Evolutionary conservation across 768 basidiomycete genomes (phyloP).

Genomic region (Terana coerulea): DNA sequence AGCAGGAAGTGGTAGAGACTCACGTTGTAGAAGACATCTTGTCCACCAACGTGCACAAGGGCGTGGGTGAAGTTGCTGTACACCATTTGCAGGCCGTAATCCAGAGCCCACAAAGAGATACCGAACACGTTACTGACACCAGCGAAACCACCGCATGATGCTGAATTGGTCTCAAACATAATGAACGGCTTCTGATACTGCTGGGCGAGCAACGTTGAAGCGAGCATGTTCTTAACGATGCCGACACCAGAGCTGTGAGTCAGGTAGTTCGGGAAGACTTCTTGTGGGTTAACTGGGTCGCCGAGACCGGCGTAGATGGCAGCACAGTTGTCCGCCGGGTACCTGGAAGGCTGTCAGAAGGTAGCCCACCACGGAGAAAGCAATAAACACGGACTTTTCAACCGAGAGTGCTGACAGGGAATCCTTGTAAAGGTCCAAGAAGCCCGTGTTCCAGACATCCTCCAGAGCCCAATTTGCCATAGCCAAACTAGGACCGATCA

Average conservation of each 20-base stretch:
- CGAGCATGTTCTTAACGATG: slow-evolving; percentile 51
- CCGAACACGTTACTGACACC: slow-evolving; percentile 57
- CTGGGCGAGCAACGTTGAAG: slow-evolving; percentile 40
- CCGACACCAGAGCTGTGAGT: slow-evolving; percentile 50
- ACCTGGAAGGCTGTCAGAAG: slow-evolving; percentile 37
- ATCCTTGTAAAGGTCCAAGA: slow-evolving; percentile 39
- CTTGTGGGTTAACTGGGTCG: slow-evolving; percentile 37
- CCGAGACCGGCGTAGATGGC: slow-evolving; percentile 43
- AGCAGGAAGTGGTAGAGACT: slow-evolving; percentile 25
- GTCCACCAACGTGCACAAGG: slow-evolving; percentile 54
- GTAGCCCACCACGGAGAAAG: no score
- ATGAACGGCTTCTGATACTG: slow-evolving; percentile 39
- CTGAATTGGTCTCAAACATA: slow-evolving; percentile 59
- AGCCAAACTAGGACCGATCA: slow-evolving; percentile 63
- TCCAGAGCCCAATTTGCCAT: slow-evolving; percentile 42
- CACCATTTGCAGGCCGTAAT: slow-evolving; percentile 52
- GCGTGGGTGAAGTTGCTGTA: slow-evolving; percentile 42
- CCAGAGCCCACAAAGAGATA: slow-evolving; percentile 50
- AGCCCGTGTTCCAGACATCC: slow-evolving; percentile 49
- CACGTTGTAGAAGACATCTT: slow-evolving; percentile 64
- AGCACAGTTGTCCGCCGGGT: slow-evolving; percentile 61
- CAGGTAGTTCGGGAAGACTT: slow-evolving; percentile 50
- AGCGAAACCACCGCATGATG: slow-evolving; percentile 45
- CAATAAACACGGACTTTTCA: slow-evolving; percentile 47
- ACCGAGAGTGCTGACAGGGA: slow-evolving; percentile 45